Base-by-base conservation (phyloP, 2,329 filamentous ascomycete genomes). In the Botrytis porri region DNA sequence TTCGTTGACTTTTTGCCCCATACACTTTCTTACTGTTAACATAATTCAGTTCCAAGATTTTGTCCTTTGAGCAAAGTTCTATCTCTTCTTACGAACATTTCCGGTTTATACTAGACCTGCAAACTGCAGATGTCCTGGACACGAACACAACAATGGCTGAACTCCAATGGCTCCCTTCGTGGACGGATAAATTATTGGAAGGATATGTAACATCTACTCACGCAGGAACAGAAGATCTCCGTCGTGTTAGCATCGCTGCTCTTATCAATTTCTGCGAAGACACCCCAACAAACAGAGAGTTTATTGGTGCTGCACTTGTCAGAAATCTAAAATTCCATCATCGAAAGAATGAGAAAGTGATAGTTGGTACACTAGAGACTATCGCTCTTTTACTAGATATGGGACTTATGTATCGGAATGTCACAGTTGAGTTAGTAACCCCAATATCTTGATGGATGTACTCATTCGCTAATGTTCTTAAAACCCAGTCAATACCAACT, bases 351-450 rank as follows among this genome's bases (percentile, higher is more conserved):
- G 94, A 97, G 78, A 88, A 93, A 41, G 86, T 94, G 61, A 81
- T 93, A 0, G 87, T 96, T 35, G 92, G 95, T 0, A 87, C 92
- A 1, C 84, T 99, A 5, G 93, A 97, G 77, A 87, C 95, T 4
- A 80, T 92, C 1, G 90, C 90, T 0, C 97, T 96, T 78, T 82
- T 98, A 45, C 87, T 97, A 81, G 90, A 95, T 83, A 69, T 69
- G 70, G 48, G 35, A 57, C 48, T 67, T 10, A 14, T 67, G 35
- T 41, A 41, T 32, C 12, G 25, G 12, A 9, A 29, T 7, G 39
- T 16, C 5, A 3, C 35, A 1, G 5, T 12, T 5, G 25, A 22
- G 65, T 67, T 41, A 32, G 65, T 41, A 41, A 7, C 20, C n/a
- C 16, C 3, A 20, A 1, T 3, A 39, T 20, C n/a, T 51, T 6